Conservation (phyloP, 1,284 basidiomycete genomes). For the Cutaneotrichosporon sp. region DNA sequence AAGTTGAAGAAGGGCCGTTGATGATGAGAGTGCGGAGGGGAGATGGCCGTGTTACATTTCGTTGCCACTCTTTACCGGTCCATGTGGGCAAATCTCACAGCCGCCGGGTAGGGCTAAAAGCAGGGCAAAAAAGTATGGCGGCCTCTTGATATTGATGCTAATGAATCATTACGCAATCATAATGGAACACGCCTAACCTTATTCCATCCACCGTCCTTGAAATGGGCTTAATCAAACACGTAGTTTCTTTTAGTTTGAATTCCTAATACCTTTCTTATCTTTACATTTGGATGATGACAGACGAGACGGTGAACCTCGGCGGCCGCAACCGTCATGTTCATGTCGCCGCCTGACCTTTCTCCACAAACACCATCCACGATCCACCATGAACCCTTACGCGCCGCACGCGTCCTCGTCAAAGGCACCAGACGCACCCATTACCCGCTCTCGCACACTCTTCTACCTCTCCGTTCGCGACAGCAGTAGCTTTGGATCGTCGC, state of each 20-base stretch:
- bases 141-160: too few relatives aligned
- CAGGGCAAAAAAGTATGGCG: too few relatives aligned
- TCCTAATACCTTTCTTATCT: neutral
- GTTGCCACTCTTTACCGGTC: slow-evolving; percentile 4
- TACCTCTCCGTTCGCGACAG: slow-evolving; percentile 95
- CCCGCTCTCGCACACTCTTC: slow-evolving; percentile 84
- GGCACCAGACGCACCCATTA: slow-evolving; percentile 46
- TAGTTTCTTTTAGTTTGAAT: too few relatives aligned
- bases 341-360: neutral
- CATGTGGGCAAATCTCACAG: neutral
- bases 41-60: neutral
- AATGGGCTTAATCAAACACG: too few relatives aligned
- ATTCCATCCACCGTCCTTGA: too few relatives aligned
- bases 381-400: slow-evolving; percentile 14
- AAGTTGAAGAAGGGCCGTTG: slow-evolving; percentile 25
- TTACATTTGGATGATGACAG: neutral
- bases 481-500: slow-evolving; percentile 53
- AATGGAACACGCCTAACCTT: too few relatives aligned
- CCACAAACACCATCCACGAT: slow-evolving; percentile 4
- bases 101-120: neutral
- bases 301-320: neutral
- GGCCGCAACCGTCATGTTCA: neutral
- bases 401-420: slow-evolving; percentile 9
- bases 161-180: too few relatives aligned
- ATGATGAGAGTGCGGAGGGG: neutral